A percentile compares a stretch with the other conserved stretches of the same genome.
Conservation (phyloP, 257 asterid genomes). For the Ilex aquifolium region DNA sequence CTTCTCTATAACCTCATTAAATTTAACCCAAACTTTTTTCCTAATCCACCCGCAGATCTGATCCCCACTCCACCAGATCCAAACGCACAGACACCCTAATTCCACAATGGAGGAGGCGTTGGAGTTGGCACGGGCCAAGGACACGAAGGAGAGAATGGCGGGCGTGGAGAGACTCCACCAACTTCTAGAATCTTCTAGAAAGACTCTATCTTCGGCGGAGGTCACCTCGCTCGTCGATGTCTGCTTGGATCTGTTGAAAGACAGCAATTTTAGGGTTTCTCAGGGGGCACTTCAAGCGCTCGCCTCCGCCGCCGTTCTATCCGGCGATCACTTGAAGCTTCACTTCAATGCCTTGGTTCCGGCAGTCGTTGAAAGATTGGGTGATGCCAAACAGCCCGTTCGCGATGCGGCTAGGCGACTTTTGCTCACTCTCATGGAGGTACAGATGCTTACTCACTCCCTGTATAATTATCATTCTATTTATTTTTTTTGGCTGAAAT, state of each 20-base stretch:
- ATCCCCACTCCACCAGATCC: constrained; percentile 26
- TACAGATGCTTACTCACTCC: constrained; percentile 8
- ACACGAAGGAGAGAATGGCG: constrained; percentile 98
- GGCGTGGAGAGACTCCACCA: constrained; percentile 93
- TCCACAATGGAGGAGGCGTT: constrained; percentile 85
- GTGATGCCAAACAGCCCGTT: constrained; percentile 93
- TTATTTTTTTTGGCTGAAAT: too few species aligned
- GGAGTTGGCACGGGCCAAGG: constrained; percentile 92
- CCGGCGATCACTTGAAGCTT: constrained; percentile 93
- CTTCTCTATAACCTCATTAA: too few species aligned
- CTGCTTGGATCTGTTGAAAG: constrained; percentile 91
- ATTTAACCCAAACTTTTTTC: too few species aligned
- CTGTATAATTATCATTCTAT: too few species aligned
- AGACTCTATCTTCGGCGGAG: constrained; percentile 63
- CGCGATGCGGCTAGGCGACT: constrained; percentile 84
- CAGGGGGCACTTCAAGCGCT: constrained; percentile 93
- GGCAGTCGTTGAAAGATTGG: constrained; percentile 83
- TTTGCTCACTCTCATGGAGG: constrained; percentile 92
- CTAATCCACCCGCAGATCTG: constrained; percentile 44
- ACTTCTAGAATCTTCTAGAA: constrained; percentile 82
- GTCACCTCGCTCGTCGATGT: constrained; percentile 83
- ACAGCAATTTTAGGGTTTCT: constrained; percentile 84
- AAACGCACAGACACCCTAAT: constrained; percentile 7
- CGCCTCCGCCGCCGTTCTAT: constrained; percentile 88
- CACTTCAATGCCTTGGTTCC: constrained; percentile 92